Percentiles rank a stretch among this genome's conserved stretches.
Conservation (phyloP, 225 moss, liverwort and hornwort genomes). For the Lunularia cruciata region DNA sequence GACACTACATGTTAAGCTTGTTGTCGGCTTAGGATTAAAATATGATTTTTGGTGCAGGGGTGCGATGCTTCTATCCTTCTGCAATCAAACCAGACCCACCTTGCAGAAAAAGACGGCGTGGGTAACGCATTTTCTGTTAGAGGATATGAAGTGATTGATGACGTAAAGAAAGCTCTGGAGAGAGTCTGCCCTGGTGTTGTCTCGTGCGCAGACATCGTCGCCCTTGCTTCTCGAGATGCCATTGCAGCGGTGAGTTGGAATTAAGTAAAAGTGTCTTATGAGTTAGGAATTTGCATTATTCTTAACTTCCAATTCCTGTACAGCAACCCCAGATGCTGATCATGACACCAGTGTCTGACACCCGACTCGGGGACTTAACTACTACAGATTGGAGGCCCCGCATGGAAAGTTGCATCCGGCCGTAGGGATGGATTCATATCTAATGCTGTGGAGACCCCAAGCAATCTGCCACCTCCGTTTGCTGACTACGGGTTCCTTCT, state of each 20-base stretch:
- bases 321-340: too few relatives aligned
- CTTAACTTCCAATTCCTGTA: too few relatives aligned
- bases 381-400: not conserved
- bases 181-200: conserved; percentile 9
- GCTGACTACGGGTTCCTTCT: not conserved
- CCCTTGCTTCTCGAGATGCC: conserved; percentile 5
- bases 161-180: not conserved
- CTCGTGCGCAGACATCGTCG: conserved; percentile 14
- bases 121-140: not conserved
- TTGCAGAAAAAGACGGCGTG: not conserved
- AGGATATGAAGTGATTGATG: conserved; percentile 2
- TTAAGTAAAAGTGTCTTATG: too few relatives aligned
- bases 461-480: not conserved
- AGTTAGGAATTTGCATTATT: too few relatives aligned
- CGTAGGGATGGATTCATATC: not conserved
- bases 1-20: too few relatives aligned
- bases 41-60: conserved; percentile 1
- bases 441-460: not conserved
- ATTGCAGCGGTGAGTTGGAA: not conserved
- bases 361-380: too few relatives aligned
- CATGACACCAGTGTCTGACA: too few relatives aligned
- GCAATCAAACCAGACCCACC: not conserved
- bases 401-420: not conserved
- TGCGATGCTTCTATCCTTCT: conserved; percentile 10
- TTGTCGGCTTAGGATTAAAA: too few relatives aligned